Percentiles rank a stretch among this genome's conserved stretches.
These are phyloP conservation scores for Begonia peltatifolia DNA, from an alignment of 306 rosid species.

Conservation along the genomic window DNA sequence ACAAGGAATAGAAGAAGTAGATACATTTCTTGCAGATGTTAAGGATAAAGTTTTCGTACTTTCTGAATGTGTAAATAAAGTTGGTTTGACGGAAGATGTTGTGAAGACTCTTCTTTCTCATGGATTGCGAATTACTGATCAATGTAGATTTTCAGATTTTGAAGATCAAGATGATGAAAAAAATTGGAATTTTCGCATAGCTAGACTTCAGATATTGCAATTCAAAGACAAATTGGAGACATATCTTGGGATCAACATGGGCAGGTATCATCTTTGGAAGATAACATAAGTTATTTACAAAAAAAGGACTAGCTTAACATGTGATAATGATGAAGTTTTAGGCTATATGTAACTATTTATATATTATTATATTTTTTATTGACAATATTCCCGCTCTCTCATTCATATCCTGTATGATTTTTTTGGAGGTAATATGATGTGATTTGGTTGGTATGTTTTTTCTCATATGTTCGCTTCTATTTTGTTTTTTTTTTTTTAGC, in stretches of 20 bases:
- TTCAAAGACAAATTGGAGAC: slow-evolving; percentile 83
- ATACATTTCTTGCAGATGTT: slow-evolving; percentile 40
- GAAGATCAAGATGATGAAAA: slow-evolving; percentile 29
- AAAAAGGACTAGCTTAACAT: too few relatives aligned
- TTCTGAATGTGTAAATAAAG: slow-evolving; percentile 70
- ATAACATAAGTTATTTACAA: too few relatives aligned
- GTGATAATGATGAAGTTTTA: too few relatives aligned
- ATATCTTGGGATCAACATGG: slow-evolving; percentile 92
- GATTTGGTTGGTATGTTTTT: too few relatives aligned
- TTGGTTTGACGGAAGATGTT: slow-evolving; percentile 76
- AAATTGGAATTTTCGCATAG: slow-evolving; percentile 59
- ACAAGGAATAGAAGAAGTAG: slow-evolving; percentile 59
- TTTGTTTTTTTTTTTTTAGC: too few relatives aligned
- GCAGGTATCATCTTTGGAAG: slow-evolving; percentile 42
- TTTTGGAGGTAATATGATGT: too few relatives aligned
- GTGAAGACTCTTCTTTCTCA: slow-evolving; percentile 62
- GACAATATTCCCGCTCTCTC: too few relatives aligned
- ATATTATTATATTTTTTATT: too few relatives aligned
- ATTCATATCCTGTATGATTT: too few relatives aligned
- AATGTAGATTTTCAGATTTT: slow-evolving; percentile 40
- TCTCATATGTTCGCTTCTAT: too few relatives aligned
- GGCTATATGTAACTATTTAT: too few relatives aligned
- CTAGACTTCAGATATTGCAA: slow-evolving; percentile 77
- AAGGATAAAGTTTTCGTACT: slow-evolving; percentile 58
- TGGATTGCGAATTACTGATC: slow-evolving; percentile 70